phyloP scores from a whole-genome alignment of 441 rosid species.

The Cnidoscolus chayamansa region DNA sequence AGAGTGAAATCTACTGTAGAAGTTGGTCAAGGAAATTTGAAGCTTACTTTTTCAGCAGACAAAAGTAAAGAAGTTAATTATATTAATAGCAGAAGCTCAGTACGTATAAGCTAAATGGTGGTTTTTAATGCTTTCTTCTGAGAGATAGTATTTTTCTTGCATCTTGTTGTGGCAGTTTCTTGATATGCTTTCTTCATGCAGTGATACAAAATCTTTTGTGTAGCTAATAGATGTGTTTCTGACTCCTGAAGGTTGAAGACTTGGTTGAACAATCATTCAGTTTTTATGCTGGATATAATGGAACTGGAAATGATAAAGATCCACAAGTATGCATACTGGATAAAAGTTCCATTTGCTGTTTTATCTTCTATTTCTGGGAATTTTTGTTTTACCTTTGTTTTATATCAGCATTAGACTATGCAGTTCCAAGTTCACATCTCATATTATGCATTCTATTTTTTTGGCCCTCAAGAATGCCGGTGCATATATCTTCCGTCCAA shows the following conservation, averaged over 20 bases:
- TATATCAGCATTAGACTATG: conserved; percentile 4
- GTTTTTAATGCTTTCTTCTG: conserved; percentile 11
- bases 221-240: conserved; percentile 29
- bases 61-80: conserved; percentile 46
- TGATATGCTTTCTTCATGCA: background rate
- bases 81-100: conserved; percentile 57
- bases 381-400: conserved; percentile 12
- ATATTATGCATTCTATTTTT: conserved; percentile 11
- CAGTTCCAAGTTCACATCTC: conserved; percentile 17
- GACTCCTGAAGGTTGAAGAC: conserved; percentile 60
- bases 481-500: conserved; percentile 97
- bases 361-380: background rate
- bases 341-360: conserved; percentile 15
- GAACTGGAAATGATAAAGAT: conserved; percentile 52
- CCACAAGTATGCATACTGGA: conserved; percentile 61
- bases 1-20: conserved; percentile 44
- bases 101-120: conserved; percentile 32
- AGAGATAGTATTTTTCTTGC: conserved; percentile 10
- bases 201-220: background rate
- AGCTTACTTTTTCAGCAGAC: conserved; percentile 55
- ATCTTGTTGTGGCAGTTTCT: conserved; percentile 4
- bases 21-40: conserved; percentile 76
- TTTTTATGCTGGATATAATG: conserved; percentile 71
- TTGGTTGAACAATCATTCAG: conserved; percentile 60
- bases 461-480: conserved; percentile 59